Conservation (phyloP, 371 early-diverging fungal species). For the Haplosporangium sp. region DNA sequence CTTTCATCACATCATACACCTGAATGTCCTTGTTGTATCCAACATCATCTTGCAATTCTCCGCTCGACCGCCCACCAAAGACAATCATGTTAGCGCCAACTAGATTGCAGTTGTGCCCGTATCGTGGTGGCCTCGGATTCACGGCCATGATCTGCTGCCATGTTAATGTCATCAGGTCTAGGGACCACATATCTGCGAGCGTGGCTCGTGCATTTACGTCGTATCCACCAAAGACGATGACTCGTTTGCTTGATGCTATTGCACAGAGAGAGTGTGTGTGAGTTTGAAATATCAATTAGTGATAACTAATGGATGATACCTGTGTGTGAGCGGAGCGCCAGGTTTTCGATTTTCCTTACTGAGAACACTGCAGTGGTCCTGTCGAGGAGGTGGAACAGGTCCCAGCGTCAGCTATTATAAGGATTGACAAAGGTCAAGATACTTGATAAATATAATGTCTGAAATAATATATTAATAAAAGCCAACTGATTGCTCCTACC, state of each 20-base stretch:
- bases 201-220: conserved; percentile 18
- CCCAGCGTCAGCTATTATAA: conserved; percentile 24
- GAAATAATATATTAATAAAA: background rate
- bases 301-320: background rate
- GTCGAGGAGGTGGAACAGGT: conserved; percentile 22
- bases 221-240: conserved; percentile 41
- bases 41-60: background rate
- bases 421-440: background rate
- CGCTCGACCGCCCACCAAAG: conserved; percentile 22
- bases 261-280: background rate
- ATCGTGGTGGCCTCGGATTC: conserved; percentile 6
- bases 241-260: conserved; percentile 31
- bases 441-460: background rate
- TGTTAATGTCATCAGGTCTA: conserved; percentile 40
- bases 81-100: conserved; percentile 51
- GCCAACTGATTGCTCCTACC: conserved; percentile 2
- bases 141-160: conserved; percentile 26
- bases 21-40: conserved; percentile 29
- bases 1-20: conserved; percentile 29
- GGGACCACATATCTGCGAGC: conserved; percentile 25
- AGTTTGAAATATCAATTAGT: background rate
- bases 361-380: conserved; percentile 47
- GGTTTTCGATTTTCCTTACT: conserved; percentile 23
- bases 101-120: conserved; percentile 36
- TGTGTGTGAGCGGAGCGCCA: background rate